These are phyloP conservation scores for Pistacia integerrima DNA, from an alignment of 345 rosid species.

Conservation along the genomic window DNA sequence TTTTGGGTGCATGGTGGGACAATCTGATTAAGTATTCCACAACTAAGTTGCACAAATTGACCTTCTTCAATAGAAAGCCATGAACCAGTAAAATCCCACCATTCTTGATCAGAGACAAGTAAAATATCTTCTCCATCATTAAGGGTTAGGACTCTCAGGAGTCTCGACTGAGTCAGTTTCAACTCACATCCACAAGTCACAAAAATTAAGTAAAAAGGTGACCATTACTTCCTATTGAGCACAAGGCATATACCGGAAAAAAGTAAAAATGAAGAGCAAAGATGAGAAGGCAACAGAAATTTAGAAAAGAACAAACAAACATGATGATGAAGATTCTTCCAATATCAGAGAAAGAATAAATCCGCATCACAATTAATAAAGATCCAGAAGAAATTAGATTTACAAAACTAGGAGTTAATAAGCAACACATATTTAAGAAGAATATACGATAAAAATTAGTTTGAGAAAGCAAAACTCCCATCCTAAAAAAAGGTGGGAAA, in stretches of 20 bases:
- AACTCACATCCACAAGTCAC: background rate
- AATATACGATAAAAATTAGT: conserved; percentile 18
- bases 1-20: background rate
- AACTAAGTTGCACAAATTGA: background rate
- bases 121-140: background rate
- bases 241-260: no score
- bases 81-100: background rate
- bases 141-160: background rate
- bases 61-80: background rate
- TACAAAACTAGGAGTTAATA: conserved; percentile 20
- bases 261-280: background rate
- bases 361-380: conserved; percentile 16
- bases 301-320: background rate
- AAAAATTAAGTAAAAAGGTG: background rate
- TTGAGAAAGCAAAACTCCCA: conserved; percentile 32
- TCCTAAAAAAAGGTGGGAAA: conserved; percentile 34
- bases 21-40: background rate
- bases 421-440: conserved; percentile 18
- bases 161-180: background rate
- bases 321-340: no score
- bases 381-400: conserved; percentile 13
- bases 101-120: background rate
- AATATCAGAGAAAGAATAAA: conserved; percentile 13
- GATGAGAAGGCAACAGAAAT: background rate
- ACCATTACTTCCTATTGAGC: no score